Base-by-base conservation (phyloP, 805 yeast genomes). In the Ogataea sp. region DNA sequence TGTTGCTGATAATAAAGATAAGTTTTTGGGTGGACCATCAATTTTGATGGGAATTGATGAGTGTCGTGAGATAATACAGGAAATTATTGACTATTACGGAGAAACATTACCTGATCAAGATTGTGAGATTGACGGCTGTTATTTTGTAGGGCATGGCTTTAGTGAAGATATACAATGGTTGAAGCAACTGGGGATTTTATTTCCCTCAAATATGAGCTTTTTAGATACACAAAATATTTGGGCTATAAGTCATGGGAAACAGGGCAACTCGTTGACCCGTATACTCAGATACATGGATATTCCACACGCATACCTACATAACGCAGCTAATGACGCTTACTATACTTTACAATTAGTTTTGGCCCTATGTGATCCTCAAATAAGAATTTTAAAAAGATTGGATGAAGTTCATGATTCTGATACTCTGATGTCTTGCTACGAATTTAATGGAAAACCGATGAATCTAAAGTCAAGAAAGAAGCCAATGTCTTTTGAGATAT, bases 301-400 rank as follows among this genome's bases (percentile, higher is more conserved):
- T 6, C 83, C 84, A 1, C 77, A 75, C 50, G 69, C 78, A 1
- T 68, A 64, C 45, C 58, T 81, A 35, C 88, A 81, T 53, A 81
- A 81, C 52, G 88, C 83, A 2, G 84, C 80, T 3, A 81, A 81
- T 50, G 89, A 81, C 54, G 75, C 85, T 6, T 75, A 77, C 48
- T 78, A 68, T 45, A 81, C 88, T 0, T 54, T 80, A 35, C 40
- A 71, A 24, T 61, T 73, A n/a, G 67, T 73, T 9, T 44, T 78
- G 49, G 65, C 67, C 27, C 50, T 75, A 41, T 63, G 76, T 37
- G 84, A 79, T 52, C 77, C 75, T 1, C 45, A 49, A 4, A 49
- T 57, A 5, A 50, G 76, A 42, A 39, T 40, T 14, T 4, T 40
- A 15, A 37, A 40, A 30, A 36, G 41, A 15, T 26, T 52, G 11